A percentile compares a stretch with the other conserved stretches of the same genome.
Evolutionary conservation across 2,329 filamentous ascomycete species (phyloP).

Genomic region (Ophiostoma fasciatum): DNA sequence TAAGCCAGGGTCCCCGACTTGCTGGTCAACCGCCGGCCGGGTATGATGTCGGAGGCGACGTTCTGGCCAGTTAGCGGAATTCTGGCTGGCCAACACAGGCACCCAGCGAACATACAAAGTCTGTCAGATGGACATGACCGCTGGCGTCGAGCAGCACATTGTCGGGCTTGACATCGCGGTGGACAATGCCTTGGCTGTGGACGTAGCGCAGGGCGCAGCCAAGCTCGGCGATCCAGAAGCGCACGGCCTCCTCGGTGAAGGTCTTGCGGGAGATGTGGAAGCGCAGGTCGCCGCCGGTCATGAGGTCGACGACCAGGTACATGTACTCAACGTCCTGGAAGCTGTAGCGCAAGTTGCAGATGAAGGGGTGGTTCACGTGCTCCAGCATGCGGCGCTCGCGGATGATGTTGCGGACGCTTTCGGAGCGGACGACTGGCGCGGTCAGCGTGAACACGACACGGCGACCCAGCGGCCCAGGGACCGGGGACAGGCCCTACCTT

Average conservation of each 20-base stretch:
- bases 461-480: too few species aligned
- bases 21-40: constrained; percentile 72
- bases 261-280: constrained; percentile 98
- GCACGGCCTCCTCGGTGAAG: constrained; percentile 91
- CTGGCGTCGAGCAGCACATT: constrained; percentile 80
- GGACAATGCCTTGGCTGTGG: constrained; percentile 74
- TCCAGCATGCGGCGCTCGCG: constrained; percentile 95
- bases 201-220: constrained; percentile 83
- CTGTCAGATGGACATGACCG: constrained; percentile 90
- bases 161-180: constrained; percentile 83
- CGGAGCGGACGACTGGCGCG: constrained; percentile 79
- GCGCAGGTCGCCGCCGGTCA: constrained; percentile 91
- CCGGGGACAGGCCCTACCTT: too few species aligned
- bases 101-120: constrained; percentile 56
- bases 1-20: constrained; percentile 96
- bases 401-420: constrained; percentile 96
- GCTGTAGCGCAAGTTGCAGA: constrained; percentile 96
- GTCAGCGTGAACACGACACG: too few species aligned
- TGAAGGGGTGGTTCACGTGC: constrained; percentile 92
- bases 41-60: constrained; percentile 83
- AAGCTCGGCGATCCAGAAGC: constrained; percentile 92
- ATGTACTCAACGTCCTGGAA: constrained; percentile 99
- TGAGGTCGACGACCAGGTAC: constrained; percentile 91
- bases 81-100: constrained; percentile 51
- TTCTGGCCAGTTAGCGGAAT: constrained; percentile 49